phyloP scores from a whole-genome alignment of 2,329 filamentous ascomycete genomes.

The Akanthomyces muscarius region DNA sequence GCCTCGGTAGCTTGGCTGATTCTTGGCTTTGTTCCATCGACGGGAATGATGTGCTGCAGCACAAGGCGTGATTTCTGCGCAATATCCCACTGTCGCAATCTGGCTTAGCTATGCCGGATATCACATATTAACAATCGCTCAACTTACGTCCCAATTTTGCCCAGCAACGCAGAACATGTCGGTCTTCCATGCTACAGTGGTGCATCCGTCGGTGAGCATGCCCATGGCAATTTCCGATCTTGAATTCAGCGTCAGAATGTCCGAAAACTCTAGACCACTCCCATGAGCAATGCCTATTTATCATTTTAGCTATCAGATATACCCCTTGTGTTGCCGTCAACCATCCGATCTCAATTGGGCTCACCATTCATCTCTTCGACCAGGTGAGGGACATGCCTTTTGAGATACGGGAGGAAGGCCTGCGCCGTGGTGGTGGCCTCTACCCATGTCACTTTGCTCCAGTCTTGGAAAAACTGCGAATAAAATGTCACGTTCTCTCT shows the following conservation, averaged over 20 bases:
- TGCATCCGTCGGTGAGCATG: conserved; percentile 13
- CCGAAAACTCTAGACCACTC: not conserved
- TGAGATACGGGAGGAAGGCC: not conserved
- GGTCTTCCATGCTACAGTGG: conserved; percentile 8
- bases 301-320: not conserved
- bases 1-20: conserved; percentile 3
- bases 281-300: not conserved
- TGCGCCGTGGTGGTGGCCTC: not conserved
- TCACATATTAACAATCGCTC: too few species aligned
- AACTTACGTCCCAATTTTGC: conserved; percentile 14
- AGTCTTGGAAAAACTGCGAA: not conserved
- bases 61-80: not conserved
- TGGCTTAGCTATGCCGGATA: too few species aligned
- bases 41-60: not conserved
- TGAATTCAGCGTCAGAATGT: conserved; percentile 6
- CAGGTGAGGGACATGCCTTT: conserved; percentile 3
- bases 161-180: not conserved
- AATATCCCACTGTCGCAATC: not conserved
- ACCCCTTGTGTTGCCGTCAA: not conserved
- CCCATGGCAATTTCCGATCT: conserved; percentile 11
- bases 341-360: too few species aligned
- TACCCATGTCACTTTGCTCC: not conserved
- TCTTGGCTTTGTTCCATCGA: not conserved
- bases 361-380: conserved; percentile 5
- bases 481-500: conserved; percentile 2